Conservation (phyloP, 345 rosid species). For the Corchorus capsularis region DNA sequence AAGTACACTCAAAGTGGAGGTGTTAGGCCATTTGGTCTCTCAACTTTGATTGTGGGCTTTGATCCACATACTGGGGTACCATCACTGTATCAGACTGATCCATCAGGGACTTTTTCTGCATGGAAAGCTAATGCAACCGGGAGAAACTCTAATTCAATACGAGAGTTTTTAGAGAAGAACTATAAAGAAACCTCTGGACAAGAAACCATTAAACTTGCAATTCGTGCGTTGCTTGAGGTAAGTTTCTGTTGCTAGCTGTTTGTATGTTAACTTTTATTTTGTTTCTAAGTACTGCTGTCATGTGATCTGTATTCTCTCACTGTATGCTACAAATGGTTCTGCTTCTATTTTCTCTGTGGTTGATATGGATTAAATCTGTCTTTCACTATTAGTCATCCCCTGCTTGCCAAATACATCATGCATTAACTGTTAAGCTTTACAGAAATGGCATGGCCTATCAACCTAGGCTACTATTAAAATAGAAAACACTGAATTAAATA, state of each 20-base stretch:
- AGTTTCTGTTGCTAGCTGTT: conserved; percentile 17
- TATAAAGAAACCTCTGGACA: conserved; percentile 73
- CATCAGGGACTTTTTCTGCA: conserved; percentile 76
- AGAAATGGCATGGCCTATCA: not conserved
- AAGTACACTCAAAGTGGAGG: conserved; percentile 84
- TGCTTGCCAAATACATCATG: not conserved
- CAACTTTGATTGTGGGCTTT: conserved; percentile 61
- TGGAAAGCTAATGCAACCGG: conserved; percentile 89
- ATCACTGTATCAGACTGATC: conserved; percentile 74
- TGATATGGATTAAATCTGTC: not conserved
- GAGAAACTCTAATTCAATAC: conserved; percentile 68
- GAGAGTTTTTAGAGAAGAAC: conserved; percentile 76
- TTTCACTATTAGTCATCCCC: not conserved
- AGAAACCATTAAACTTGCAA: conserved; percentile 74
- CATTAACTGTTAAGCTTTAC: not conserved
- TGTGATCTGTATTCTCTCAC: not conserved
- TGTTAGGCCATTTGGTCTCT: conserved; percentile 66
- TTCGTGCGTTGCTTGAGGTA: conserved; percentile 79
- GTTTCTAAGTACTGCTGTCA: conserved; percentile 21
- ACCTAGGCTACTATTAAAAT: not conserved
- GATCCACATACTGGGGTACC: conserved; percentile 60
- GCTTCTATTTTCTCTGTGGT: not conserved
- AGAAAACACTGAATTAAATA: not conserved
- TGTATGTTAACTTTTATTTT: not conserved
- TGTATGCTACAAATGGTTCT: not conserved